Evolutionary conservation across 345 rosid species (phyloP).

Genomic region (Conringia planisiliqua): DNA sequence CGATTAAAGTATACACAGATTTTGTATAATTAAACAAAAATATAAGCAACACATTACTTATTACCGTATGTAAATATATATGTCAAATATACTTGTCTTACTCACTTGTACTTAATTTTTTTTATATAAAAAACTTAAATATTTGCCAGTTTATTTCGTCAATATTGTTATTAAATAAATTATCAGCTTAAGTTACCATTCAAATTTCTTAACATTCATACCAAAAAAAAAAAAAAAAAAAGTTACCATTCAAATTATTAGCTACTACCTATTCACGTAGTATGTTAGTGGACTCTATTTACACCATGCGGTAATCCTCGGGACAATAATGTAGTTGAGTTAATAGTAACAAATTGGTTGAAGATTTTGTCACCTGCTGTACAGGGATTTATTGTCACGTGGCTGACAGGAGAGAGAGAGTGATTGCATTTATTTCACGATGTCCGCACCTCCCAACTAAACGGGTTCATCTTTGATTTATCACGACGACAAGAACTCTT

Average conservation of each 20-base stretch:
- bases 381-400: constrained; percentile 25
- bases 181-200: neutral
- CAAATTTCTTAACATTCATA: no score
- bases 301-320: neutral
- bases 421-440: constrained; percentile 12
- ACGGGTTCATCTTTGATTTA: neutral
- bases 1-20: neutral
- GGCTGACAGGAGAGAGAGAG: constrained; percentile 24
- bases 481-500: neutral
- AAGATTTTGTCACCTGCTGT: constrained; percentile 3
- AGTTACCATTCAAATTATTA: neutral
- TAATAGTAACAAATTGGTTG: neutral
- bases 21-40: neutral
- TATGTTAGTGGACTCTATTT: neutral
- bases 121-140: no score
- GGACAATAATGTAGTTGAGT: neutral
- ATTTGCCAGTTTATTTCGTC: neutral
- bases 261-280: neutral
- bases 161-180: neutral
- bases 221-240: no score
- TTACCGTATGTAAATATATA: neutral
- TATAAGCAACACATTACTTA: neutral
- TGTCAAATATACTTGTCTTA: no score
- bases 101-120: no score
- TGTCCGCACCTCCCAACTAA: constrained; percentile 2